Evolutionary conservation across 306 rosid species (phyloP).

Genomic region (Glycine tomentella): DNA sequence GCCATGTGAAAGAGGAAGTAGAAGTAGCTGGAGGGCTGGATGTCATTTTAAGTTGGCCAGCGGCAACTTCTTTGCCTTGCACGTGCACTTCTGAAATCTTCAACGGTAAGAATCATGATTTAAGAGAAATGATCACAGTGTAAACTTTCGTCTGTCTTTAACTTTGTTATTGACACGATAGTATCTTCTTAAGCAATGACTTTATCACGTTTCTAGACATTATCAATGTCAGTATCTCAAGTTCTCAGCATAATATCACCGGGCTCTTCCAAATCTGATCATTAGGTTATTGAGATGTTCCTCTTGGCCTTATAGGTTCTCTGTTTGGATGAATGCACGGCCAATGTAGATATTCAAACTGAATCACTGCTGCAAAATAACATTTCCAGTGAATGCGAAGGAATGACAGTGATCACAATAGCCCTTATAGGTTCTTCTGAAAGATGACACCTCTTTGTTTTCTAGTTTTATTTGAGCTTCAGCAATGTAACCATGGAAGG

Average conservation of each 20-base stretch:
- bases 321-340: constrained; percentile 98
- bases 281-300: not conserved
- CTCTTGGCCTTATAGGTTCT: constrained; percentile 62
- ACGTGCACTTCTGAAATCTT: constrained; percentile 89
- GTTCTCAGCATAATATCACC: not conserved
- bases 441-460: constrained; percentile 66
- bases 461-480: constrained; percentile 82
- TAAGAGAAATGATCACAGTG: not conserved
- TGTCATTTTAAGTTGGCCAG: constrained; percentile 91
- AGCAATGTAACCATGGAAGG: constrained; percentile 55
- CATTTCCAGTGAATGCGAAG: constrained; percentile 79
- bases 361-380: constrained; percentile 80
- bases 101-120: constrained; percentile 58
- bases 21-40: constrained; percentile 85
- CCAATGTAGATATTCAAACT: constrained; percentile 84
- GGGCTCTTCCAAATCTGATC: no score
- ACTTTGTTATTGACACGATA: no score
- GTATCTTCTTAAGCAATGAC: no score
- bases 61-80: constrained; percentile 96
- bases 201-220: no score
- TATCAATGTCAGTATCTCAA: constrained; percentile 20
- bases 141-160: no score
- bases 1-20: constrained; percentile 85
- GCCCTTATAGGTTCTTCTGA: constrained; percentile 84
- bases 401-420: constrained; percentile 84